Evolutionary conservation across 805 yeast genomes (phyloP).

Genomic region (Blastobotrys peoriensis): DNA sequence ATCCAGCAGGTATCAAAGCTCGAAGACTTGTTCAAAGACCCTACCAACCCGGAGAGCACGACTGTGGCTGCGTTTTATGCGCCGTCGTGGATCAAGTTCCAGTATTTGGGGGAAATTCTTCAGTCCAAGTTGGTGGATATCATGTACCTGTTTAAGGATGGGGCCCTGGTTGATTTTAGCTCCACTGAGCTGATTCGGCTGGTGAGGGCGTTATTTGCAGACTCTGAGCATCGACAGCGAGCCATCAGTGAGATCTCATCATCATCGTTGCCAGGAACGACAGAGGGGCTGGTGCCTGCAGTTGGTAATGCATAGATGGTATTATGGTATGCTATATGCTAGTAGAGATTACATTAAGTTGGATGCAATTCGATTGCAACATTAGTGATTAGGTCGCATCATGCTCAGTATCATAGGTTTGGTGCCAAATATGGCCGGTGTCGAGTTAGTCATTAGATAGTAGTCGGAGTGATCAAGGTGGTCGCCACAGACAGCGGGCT

Average conservation of each 20-base stretch:
- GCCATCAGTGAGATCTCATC: conserved; percentile 24
- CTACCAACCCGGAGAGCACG: neutral
- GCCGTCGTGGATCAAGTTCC: conserved; percentile 35
- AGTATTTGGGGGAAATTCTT: conserved; percentile 29
- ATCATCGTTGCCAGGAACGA: no score
- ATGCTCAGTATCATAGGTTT: no score
- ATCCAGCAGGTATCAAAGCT: conserved; percentile 12
- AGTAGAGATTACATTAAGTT: no score
- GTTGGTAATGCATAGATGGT: no score
- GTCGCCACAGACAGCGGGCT: no score
- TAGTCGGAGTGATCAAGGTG: no score
- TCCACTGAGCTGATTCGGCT: conserved; percentile 27
- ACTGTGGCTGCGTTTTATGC: conserved; percentile 23
- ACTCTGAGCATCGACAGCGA: conserved; percentile 25
- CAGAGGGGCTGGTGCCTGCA: no score
- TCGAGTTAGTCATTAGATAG: no score
- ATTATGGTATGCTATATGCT: no score
- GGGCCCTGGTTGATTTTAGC: conserved; percentile 30
- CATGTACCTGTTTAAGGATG: conserved; percentile 22
- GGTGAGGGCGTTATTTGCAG: conserved; percentile 31
- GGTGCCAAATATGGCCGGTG: no score
- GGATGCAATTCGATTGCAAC: no score
- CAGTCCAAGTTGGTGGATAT: conserved; percentile 29
- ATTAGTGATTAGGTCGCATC: no score
- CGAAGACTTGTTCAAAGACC: conserved; percentile 13